Conservation (phyloP, 139 green algal species). For the Volvox africanus region DNA sequence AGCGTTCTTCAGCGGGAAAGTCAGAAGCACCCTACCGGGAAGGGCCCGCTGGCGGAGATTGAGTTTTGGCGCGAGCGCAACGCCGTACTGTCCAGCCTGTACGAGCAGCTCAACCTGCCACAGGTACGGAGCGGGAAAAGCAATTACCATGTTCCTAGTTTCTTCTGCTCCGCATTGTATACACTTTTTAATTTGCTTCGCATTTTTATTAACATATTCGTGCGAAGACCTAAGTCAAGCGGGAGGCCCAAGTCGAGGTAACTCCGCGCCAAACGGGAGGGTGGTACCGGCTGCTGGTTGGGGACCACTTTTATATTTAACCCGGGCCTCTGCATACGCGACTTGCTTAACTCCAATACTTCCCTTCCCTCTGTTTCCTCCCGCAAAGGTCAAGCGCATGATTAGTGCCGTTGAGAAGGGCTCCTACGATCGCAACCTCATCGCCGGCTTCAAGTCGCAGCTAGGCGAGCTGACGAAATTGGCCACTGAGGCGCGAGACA, state of each 20-base stretch:
- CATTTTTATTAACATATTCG: too few relatives aligned
- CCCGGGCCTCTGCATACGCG: too few relatives aligned
- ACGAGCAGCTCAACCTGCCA: slow-evolving; percentile 89
- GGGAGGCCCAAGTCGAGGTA: too few relatives aligned
- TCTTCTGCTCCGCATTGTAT: too few relatives aligned
- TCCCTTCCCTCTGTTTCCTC: neutral
- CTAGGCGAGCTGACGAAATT: slow-evolving; percentile 82
- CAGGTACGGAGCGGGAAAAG: slow-evolving; percentile 45
- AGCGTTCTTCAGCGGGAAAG: slow-evolving; percentile 69
- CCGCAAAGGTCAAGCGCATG: slow-evolving; percentile 60
- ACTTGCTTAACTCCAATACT: too few relatives aligned
- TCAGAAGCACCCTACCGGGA: slow-evolving; percentile 70
- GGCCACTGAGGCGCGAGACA: slow-evolving; percentile 86
- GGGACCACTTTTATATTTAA: too few relatives aligned
- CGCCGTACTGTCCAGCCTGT: slow-evolving; percentile 77
- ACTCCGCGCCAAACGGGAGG: too few relatives aligned
- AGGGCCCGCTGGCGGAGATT: slow-evolving; percentile 88
- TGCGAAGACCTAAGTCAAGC: too few relatives aligned
- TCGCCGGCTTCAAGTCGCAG: slow-evolving; percentile 77
- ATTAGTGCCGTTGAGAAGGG: slow-evolving; percentile 72
- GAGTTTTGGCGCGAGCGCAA: slow-evolving; percentile 89
- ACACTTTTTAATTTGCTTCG: too few relatives aligned
- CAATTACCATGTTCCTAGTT: too few relatives aligned
- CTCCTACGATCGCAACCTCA: slow-evolving; percentile 80
- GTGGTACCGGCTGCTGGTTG: too few relatives aligned